phyloP scores from a whole-genome alignment of 441 rosid species.

The Brassica hybrid region DNA sequence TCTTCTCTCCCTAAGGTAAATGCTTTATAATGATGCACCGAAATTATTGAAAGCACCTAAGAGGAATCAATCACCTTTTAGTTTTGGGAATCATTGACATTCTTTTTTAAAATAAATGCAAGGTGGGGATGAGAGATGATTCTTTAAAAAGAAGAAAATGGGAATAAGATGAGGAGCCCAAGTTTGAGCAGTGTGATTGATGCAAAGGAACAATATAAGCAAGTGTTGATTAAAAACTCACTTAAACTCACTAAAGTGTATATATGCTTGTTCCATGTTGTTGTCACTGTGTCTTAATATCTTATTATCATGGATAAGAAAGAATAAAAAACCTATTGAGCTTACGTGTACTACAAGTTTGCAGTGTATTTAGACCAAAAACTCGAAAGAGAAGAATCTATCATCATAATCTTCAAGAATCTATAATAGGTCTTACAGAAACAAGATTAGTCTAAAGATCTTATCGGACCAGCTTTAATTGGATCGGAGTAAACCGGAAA shows the following conservation, averaged over 20 bases:
- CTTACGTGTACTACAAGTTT: conserved; percentile 32
- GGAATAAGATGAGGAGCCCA: conserved; percentile 31
- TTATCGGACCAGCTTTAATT: neutral
- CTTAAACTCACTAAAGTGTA: conserved; percentile 25
- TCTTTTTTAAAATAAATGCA: conserved; percentile 21
- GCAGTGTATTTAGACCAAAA: conserved; percentile 32
- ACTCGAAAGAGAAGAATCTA: conserved; percentile 26
- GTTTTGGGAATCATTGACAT: conserved; percentile 44
- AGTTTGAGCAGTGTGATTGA: conserved; percentile 29
- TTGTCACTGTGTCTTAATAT: conserved; percentile 19
- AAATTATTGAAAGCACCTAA: conserved; percentile 41
- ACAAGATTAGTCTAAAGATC: neutral
- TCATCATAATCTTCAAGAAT: conserved; percentile 5
- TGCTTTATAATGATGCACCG: too few species aligned
- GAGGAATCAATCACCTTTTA: conserved; percentile 35
- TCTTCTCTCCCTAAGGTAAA: conserved; percentile 47
- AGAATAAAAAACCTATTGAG: conserved; percentile 29
- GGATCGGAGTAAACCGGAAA: neutral
- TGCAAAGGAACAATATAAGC: conserved; percentile 33
- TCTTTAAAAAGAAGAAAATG: conserved; percentile 22
- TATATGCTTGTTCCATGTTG: conserved; percentile 32
- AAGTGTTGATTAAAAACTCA: conserved; percentile 25
- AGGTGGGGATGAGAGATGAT: conserved; percentile 39
- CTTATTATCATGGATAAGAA: conserved; percentile 24
- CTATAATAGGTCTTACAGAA: neutral